Evolutionary conservation across 306 rosid species (phyloP).

Genomic region (Fragaria vesca): DNA sequence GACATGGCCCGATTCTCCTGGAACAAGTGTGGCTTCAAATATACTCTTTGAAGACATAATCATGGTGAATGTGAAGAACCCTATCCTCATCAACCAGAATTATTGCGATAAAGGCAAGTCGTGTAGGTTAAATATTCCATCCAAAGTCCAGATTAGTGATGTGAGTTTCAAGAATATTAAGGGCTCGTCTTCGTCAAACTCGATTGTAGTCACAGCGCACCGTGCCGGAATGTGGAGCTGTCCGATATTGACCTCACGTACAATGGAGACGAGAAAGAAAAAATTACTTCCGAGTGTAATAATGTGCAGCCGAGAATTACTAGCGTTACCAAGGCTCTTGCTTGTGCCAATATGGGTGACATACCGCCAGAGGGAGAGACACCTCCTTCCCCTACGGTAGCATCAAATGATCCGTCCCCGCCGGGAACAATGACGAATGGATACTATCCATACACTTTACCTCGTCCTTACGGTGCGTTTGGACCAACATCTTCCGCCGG

Average conservation of each 20-base stretch:
- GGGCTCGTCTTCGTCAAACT: conserved; percentile 29
- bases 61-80: conserved; percentile 37
- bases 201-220: conserved; percentile 32
- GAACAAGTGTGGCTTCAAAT: conserved; percentile 6
- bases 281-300: conserved; percentile 22
- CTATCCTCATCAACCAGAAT: conserved; percentile 46
- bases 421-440: neutral
- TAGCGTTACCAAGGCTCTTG: conserved; percentile 17
- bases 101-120: conserved; percentile 39
- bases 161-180: conserved; percentile 41
- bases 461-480: neutral
- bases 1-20: conserved; percentile 36
- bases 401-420: neutral
- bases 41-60: conserved; percentile 33
- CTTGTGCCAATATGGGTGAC: conserved; percentile 8
- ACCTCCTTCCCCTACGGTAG: neutral
- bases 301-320: conserved; percentile 33
- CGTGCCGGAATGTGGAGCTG: conserved; percentile 41
- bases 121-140: conserved; percentile 16
- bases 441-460: neutral
- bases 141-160: conserved; percentile 40
- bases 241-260: conserved; percentile 30
- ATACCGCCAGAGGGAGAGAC: neutral
- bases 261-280: conserved; percentile 9
- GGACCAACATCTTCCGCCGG: neutral